Conservation (phyloP, 176 grass and related monocot species). For the Oryza australiensis region DNA sequence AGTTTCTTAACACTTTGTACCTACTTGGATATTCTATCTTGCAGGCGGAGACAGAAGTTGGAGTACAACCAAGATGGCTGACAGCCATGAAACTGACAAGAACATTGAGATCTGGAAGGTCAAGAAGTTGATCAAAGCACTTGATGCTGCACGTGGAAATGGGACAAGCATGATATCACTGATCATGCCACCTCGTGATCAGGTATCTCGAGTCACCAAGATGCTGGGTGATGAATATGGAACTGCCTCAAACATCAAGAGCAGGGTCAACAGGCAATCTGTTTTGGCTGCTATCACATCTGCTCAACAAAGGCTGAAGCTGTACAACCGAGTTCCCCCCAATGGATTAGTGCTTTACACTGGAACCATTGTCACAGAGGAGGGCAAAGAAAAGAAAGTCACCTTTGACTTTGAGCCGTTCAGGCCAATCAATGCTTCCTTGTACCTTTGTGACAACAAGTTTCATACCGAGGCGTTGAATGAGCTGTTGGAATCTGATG, state of each 20-base stretch:
- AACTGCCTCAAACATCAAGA: conserved; percentile 49
- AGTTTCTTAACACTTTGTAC: too few species aligned
- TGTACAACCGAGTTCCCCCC: conserved; percentile 31
- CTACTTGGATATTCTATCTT: background rate
- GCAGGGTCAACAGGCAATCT: conserved; percentile 41
- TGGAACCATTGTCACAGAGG: conserved; percentile 29
- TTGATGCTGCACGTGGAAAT: conserved; percentile 44
- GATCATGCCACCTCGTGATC: conserved; percentile 50
- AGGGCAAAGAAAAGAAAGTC: conserved; percentile 43
- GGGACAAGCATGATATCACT: conserved; percentile 54
- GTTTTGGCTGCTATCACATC: conserved; percentile 42
- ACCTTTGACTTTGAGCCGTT: conserved; percentile 46
- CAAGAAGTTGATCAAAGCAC: conserved; percentile 45
- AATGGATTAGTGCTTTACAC: conserved; percentile 42
- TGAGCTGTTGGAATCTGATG: conserved; percentile 49
- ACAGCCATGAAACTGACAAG: conserved; percentile 35
- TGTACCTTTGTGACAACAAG: conserved; percentile 56
- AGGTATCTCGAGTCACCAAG: conserved; percentile 42
- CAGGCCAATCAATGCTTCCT: conserved; percentile 44
- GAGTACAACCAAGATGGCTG: conserved; percentile 38
- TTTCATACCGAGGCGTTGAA: conserved; percentile 46
- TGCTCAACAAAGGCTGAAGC: conserved; percentile 42
- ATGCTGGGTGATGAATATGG: conserved; percentile 58
- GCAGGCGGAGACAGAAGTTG: conserved; percentile 15
- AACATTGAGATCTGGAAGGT: conserved; percentile 54